Percentiles rank a stretch among this genome's conserved stretches.
Evolutionary conservation across 345 rosid genomes (phyloP).

Genomic region (Gossypium bickii): DNA sequence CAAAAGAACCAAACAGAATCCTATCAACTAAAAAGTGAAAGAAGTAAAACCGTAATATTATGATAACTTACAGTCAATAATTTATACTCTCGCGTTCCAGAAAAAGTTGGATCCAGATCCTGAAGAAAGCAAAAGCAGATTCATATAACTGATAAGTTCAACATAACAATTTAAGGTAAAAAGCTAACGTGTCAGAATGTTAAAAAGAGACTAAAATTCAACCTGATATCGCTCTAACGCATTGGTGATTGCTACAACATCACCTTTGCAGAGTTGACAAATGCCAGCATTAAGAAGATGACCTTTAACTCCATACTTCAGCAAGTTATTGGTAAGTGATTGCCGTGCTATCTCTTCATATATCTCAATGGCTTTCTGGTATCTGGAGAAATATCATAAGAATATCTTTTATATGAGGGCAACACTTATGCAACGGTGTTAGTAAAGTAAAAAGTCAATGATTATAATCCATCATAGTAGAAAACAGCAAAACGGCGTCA

Average conservation of each 20-base stretch:
- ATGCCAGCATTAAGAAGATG: constrained; percentile 98
- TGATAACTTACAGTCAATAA: constrained; percentile 49
- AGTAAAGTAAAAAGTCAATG: neutral
- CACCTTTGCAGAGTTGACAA: constrained; percentile 93
- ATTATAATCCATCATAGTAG: neutral
- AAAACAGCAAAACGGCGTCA: neutral
- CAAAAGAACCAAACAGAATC: neutral
- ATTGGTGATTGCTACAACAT: constrained; percentile 77
- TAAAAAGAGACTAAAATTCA: constrained; percentile 19
- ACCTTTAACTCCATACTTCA: constrained; percentile 97
- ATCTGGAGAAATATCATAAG: constrained; percentile 44
- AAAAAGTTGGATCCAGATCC: constrained; percentile 94
- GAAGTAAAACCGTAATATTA: neutral
- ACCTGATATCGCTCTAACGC: constrained; percentile 97
- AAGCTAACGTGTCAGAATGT: neutral
- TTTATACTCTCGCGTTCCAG: constrained; percentile 85
- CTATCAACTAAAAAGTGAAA: neutral
- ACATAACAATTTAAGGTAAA: neutral
- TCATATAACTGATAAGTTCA: neutral
- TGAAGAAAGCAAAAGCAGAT: constrained; percentile 31
- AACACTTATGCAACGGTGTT: neutral
- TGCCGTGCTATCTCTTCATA: constrained; percentile 81
- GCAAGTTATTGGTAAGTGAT: constrained; percentile 74
- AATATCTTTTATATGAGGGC: neutral
- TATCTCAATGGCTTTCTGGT: constrained; percentile 80